Evolutionary conservation across 768 basidiomycete genomes (phyloP), one percentile per base, ranked within the genome.

Genomic region (Boletus rex-veris): DNA sequence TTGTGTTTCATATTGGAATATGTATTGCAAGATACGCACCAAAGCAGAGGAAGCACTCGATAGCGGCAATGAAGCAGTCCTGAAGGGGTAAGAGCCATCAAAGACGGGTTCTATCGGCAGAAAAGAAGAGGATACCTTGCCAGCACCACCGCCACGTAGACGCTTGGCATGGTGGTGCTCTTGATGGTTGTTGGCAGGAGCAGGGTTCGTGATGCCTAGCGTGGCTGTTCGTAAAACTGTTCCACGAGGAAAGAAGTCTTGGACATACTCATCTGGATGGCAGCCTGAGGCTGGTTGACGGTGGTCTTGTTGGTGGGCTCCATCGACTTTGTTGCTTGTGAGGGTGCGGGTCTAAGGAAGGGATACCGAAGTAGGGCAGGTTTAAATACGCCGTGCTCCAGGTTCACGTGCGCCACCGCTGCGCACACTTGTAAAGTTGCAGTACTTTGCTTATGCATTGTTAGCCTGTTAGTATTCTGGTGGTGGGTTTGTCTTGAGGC

Each of bases 21-120:
- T 28, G 28, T 28, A 28, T 28, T 28, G 10, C 2, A 39, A 10
- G 4, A 16, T 21, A 69, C 84, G 61, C 58, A 85, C 84, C 86
- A 65, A 81, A 89, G 72, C 87, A 89, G 21, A 90, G 60, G 79
- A 88, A 89, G 65, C 85, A 87, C 28, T 75, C 82, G 35, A 86
- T 7, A 16, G 79, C 48, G 18, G 76, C 84, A 26, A 90, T 49
- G 72, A 86, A 80, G 67, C 85, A 88, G 66, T 88, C 85, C 86
- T 88, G 53, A 35, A 50, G 14, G 37, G 14, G 8, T n/a, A 21
- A 40, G 14, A 7, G 1, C 11, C 5, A 14, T 61, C 28, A 58
- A 35, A 40, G 16, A 14, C 0, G 18, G 4, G 36, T 21, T 15
- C 8, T 8, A 18, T 38, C 28, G 18, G 47, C 0, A 39, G 11